These are phyloP conservation scores for Trichophyton rubrum DNA, from an alignment of 2,329 filamentous ascomycete genomes.

Conservation along the genomic window DNA sequence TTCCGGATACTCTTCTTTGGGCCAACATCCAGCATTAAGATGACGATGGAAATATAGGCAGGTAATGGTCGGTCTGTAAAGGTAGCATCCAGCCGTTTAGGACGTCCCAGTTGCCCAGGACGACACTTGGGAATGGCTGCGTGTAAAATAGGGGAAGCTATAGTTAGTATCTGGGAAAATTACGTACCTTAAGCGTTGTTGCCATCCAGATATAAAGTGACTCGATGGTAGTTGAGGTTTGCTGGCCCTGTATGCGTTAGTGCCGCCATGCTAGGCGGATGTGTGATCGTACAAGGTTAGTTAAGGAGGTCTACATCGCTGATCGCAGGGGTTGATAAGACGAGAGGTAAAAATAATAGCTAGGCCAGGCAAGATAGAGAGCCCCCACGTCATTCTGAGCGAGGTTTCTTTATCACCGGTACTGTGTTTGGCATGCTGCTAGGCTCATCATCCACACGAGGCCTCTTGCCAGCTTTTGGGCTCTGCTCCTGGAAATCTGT, in stretches of 20 bases:
- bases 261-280: not conserved
- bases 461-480: constrained; percentile 12
- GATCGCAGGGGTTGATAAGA: not conserved
- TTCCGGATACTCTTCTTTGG: not conserved
- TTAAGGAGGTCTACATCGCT: not conserved
- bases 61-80: not conserved
- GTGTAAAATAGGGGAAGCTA: too few species aligned
- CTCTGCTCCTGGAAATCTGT: constrained; percentile 18
- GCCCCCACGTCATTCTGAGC: constrained; percentile 9
- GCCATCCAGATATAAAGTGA: not conserved
- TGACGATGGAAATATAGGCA: not conserved
- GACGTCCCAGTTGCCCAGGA: not conserved
- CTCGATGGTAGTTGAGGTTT: not conserved
- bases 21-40: not conserved
- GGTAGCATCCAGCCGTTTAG: not conserved
- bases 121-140: too few species aligned
- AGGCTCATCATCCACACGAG: constrained; percentile 9
- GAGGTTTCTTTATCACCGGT: constrained; percentile 11
- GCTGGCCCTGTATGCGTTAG: not conserved
- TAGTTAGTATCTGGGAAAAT: not conserved
- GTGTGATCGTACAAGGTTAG: not conserved
- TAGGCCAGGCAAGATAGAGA: not conserved
- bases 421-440: constrained; percentile 3
- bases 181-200: not conserved
- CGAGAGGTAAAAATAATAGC: too few species aligned